phyloP scores from a whole-genome alignment of 805 yeast genomes.

The Kuraishia cidri region DNA sequence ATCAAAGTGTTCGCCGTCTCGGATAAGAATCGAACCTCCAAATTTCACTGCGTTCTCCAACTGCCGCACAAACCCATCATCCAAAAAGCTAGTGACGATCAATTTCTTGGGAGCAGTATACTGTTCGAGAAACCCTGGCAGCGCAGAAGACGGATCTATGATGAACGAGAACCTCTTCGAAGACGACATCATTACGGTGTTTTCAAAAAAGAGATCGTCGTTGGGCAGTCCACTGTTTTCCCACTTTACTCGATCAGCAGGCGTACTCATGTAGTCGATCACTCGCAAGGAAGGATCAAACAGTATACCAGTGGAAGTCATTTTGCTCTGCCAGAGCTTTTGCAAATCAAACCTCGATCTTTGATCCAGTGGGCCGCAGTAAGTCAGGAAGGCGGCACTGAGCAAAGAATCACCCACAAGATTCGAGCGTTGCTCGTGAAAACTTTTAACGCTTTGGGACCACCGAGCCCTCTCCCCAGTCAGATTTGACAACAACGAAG shows the following conservation, averaged over 20 bases:
- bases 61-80: constrained; percentile 53
- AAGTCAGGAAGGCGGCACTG: constrained; percentile 51
- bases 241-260: constrained; percentile 41
- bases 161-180: constrained; percentile 41
- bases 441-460: constrained; percentile 48
- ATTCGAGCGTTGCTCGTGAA: constrained; percentile 30
- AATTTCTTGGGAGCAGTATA: constrained; percentile 25
- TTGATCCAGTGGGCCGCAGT: constrained; percentile 52
- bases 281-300: constrained; percentile 26
- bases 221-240: constrained; percentile 38
- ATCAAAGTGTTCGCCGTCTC: constrained; percentile 76
- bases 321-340: constrained; percentile 21
- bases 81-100: constrained; percentile 61
- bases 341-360: constrained; percentile 27
- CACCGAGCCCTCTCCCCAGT: constrained; percentile 67
- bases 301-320: constrained; percentile 20
- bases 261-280: constrained; percentile 26
- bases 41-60: constrained; percentile 77
- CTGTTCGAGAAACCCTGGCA: constrained; percentile 29
- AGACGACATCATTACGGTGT: constrained; percentile 39
- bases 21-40: constrained; percentile 67
- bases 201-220: constrained; percentile 58
- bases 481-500: constrained; percentile 51
- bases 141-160: constrained; percentile 61
- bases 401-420: constrained; percentile 61